Evolutionary conservation across 352 stramenopile species (phyloP), one percentile per base, ranked within the genome.

Genomic region (Globisporangium spiculum): DNA sequence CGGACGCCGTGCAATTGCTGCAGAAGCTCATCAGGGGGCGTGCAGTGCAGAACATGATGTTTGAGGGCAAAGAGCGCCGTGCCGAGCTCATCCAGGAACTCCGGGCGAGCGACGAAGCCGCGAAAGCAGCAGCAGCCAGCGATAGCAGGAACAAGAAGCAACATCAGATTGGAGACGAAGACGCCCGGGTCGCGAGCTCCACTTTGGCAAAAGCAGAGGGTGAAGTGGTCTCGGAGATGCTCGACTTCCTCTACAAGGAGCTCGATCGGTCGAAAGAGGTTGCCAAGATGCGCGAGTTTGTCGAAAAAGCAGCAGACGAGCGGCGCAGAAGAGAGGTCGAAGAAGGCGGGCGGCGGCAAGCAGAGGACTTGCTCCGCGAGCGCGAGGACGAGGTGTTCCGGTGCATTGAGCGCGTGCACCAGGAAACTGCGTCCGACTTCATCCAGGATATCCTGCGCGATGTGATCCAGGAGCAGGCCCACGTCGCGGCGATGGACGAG

Each of bases 41-140:
- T 38, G 91, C 92, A 27, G 89, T 98, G 24, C 93, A 98, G 77
- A 98, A 97, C 68, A 95, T 94, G 75, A 98, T 98, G 92, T 97
- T 96, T 65, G 91, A 98, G 54, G 93, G 89, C 73, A 97, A 97
- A 53, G 79, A 93, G 61, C 86, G 91, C 6, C 81, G 92, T 7
- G 67, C 86, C 2, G 92, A 97, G 76, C 80, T 98, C 30, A 97
- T 98, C 58, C 72, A 76, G 2, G 93, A 98, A 70, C 84, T 98
- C 7, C 84, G 90, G n/a, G 80, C 79, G 8, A 89, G 81, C 22
- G 88, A 94, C 68, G 83, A 86, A 22, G 71, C 69, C 27, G 55
- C 10, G 76, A 64, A 41, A 69, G 22, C 67, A 73, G 20, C 67
- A 73, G 36, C 65, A 7, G 22, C 46, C n/a, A 61, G 32, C 63